Conservation (phyloP, 805 yeast species). For the Ogataea zsoltii region DNA sequence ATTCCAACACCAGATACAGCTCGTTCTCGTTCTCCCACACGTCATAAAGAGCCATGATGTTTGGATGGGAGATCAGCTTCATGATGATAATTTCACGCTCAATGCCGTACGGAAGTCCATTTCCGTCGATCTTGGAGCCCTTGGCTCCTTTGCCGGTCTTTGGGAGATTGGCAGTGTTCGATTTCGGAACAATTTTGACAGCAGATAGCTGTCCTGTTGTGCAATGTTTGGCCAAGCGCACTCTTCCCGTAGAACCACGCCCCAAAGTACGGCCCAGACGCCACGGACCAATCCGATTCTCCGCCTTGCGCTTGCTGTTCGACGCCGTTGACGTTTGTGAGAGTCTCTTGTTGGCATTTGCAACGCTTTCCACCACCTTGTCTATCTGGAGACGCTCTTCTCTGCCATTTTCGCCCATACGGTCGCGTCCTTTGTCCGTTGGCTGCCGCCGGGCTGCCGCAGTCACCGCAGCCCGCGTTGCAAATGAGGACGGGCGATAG, state of each 20-base stretch:
- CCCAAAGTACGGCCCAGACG: conserved; percentile 76
- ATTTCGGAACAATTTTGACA: conserved; percentile 77
- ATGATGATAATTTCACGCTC: conserved; percentile 96
- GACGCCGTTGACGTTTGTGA: conserved; percentile 43
- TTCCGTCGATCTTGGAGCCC: conserved; percentile 28
- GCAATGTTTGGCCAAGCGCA: conserved; percentile 69
- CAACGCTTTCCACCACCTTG: conserved; percentile 42
- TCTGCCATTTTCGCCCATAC: neutral
- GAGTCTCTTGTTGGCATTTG: conserved; percentile 38
- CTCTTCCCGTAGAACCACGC: conserved; percentile 82
- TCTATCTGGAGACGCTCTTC: conserved; percentile 25
- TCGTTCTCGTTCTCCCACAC: conserved; percentile 98
- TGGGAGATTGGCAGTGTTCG: conserved; percentile 28
- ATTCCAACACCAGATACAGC: conserved; percentile 73
- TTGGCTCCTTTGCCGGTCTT: conserved; percentile 27
- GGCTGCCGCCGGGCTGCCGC: conserved; percentile 13
- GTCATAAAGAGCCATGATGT: conserved; percentile 89
- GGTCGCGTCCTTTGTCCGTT: neutral
- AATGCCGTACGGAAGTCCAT: conserved; percentile 87
- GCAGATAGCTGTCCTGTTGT: conserved; percentile 77
- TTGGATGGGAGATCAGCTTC: conserved; percentile 93
- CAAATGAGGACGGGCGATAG: conserved; percentile 24
- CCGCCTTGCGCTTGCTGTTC: conserved; percentile 36
- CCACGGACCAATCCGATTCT: conserved; percentile 74
- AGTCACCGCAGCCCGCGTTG: conserved; percentile 27